Base-by-base conservation (phyloP, 371 early-diverging fungal genomes). In the Apophysomyces variabilis region DNA sequence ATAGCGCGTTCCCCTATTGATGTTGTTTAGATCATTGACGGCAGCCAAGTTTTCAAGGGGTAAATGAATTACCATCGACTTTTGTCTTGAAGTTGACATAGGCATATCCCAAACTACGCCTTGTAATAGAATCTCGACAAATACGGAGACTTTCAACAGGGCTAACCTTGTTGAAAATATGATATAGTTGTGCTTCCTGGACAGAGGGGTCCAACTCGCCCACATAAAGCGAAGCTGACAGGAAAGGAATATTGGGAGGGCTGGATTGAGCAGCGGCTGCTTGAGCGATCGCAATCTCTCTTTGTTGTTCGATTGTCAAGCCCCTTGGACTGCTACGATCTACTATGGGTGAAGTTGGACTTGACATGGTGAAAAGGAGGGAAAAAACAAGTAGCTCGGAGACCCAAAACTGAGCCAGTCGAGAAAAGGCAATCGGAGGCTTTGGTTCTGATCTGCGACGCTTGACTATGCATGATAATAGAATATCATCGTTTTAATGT, bases 81-180 rank as follows among this genome's bases (percentile, higher is more conserved):
- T 82, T 79, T 61, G 85, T 86, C 73, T 85, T 84, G 78, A 90
- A 98, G 90, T 96, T 98, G 76, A 99, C 95, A 82, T 97, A 98
- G 64, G 96, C 98, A 85, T 99, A 99, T 39, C 99, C 98, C 64
- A 99, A 84, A 69, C 93, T 93, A 66, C 95, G 92, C 45, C 96
- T 89, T 62, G 96, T 97, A 66, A 97, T 92, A 64, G 95, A 92
- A 79, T 99, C 99, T 66, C 98, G 91, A 86, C 97, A 97, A 59
- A 99, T 94, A 70, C 98, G 93, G 65, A 97, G 94, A 72, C 93
- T 95, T 64, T 96, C 93, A 59, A 97, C 95, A 18, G 96, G 92
- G 18, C 96, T 96, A 57, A 94, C 77, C 66, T 88, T 83, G 83
- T 82, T 90, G 85, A 99, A 99, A 70, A 96, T 85, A 72, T 97